Evolutionary conservation across 345 rosid species (phyloP).

Genomic region (Populus davidiana): DNA sequence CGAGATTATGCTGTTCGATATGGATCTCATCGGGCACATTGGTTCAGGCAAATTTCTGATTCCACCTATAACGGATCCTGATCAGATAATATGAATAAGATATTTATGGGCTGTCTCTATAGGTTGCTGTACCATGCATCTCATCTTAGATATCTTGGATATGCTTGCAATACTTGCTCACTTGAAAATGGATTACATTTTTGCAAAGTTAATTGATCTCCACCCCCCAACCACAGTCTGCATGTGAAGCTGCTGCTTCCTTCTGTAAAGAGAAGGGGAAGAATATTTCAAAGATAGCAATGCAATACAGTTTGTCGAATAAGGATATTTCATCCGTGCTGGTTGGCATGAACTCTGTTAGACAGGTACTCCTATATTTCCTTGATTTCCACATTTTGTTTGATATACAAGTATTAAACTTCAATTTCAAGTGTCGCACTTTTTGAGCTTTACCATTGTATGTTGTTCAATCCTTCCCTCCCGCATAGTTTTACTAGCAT

Average conservation of each 20-base stretch:
- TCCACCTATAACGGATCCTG: not conserved
- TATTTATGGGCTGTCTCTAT: not conserved
- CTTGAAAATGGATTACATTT: not conserved
- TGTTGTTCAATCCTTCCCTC: not conserved
- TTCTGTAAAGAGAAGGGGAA: slow-evolving; percentile 72
- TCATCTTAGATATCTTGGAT: not conserved
- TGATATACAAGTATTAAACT: not conserved
- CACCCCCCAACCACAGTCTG: slow-evolving; percentile 38
- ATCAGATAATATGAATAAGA: not conserved
- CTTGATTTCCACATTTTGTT: not conserved
- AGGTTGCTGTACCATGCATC: not conserved
- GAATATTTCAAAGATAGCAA: slow-evolving; percentile 73
- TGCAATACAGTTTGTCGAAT: slow-evolving; percentile 78
- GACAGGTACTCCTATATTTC: slow-evolving; percentile 47
- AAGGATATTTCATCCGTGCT: slow-evolving; percentile 69
- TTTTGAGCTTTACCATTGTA: not conserved
- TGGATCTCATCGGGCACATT: not conserved
- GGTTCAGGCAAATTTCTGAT: not conserved
- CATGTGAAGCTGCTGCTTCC: slow-evolving; percentile 68
- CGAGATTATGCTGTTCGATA: not conserved
- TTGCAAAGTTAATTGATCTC: not conserved
- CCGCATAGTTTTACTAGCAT: not conserved
- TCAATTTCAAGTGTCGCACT: not conserved
- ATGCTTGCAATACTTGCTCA: not conserved
- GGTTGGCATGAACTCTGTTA: slow-evolving; percentile 83